Evolutionary conservation across 2,329 filamentous ascomycete species (phyloP).

Genomic region (Paecilomyces fulvus): DNA sequence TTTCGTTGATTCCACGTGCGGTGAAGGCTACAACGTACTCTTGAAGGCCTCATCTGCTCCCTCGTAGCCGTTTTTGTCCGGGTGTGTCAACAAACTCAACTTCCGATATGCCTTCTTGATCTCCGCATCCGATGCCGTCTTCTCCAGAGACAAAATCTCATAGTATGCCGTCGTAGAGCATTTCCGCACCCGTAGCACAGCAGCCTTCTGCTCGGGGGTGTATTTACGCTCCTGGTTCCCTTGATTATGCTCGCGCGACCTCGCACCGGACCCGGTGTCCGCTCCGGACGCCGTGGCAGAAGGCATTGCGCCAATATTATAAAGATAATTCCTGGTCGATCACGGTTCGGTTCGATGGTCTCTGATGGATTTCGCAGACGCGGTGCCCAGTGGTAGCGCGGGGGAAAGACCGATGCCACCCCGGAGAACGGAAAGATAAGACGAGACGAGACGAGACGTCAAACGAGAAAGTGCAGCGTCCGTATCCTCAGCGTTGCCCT

Average conservation of each 20-base stretch:
- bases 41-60: conserved; percentile 98
- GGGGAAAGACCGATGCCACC: background rate
- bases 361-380: background rate
- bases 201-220: conserved; percentile 83
- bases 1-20: background rate
- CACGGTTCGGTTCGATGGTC: background rate
- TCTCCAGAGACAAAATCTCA: conserved; percentile 75
- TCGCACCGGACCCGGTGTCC: conserved; percentile 29
- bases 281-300: conserved; percentile 40
- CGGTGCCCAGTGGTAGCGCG: background rate
- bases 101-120: conserved; percentile 98
- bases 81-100: conserved; percentile 86
- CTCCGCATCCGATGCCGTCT: conserved; percentile 63
- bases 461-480: background rate
- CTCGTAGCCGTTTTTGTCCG: conserved; percentile 96
- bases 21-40: conserved; percentile 41
- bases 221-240: conserved; percentile 52
- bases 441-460: background rate
- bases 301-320: conserved; percentile 20
- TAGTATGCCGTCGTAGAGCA: conserved; percentile 87
- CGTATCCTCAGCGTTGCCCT: background rate
- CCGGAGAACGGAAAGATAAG: background rate
- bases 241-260: conserved; percentile 41
- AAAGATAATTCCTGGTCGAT: background rate
- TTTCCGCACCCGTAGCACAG: conserved; percentile 77